Base-by-base conservation (phyloP, 495 filamentous ascomycete species). In the Penicillium odoratum region DNA sequence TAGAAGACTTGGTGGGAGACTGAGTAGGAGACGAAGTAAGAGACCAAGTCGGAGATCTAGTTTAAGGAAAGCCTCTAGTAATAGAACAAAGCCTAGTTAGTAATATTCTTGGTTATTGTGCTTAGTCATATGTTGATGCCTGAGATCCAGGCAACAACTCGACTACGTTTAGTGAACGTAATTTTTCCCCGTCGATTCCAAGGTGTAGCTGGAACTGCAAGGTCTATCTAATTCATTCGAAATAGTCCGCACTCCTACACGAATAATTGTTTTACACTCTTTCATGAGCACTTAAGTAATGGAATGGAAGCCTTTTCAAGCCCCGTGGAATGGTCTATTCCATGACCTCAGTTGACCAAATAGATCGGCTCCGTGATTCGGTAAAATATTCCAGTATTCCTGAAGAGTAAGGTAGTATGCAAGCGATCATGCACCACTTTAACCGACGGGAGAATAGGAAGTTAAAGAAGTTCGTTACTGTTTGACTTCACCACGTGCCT, bases 401-500 rank as follows among this genome's bases (percentile, higher is more conserved):
- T 15, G 38, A 40, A 40, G 6, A 13, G 7, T 15, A 15, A 16
- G 13, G 10, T 10, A 33, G 5, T 33, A 33, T 33, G 31, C 31
- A 33, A 7, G 31, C 31, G 31, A 33, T 10, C 31, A 6, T 33
- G 9, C 7, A 10, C 5, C 5, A 33, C 31, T 33, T 10, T 40
- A 40, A 40, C 34, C 34, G 34, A 38, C 38, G 38, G 38, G 38
- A 15, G 6, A 40, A 40, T n/a, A n/a, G 38, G 0, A 40, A n/a
- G 38, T 36, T 36, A 11, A 11, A 40, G 6, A 40, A n/a, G 13
- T 7, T n/a, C 13, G 1, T 21, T 21, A 21, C 21, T 21, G 21
- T 21, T 31, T 36, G 33, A 6, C n/a, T 25, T 26, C 52, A 53
- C 40, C 58, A 62, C 59, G 59, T 62, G 60, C 60, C 55, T 52